Base-by-base conservation (phyloP, 176 grass and related monocot species). In the Ensete ventricosum region DNA sequence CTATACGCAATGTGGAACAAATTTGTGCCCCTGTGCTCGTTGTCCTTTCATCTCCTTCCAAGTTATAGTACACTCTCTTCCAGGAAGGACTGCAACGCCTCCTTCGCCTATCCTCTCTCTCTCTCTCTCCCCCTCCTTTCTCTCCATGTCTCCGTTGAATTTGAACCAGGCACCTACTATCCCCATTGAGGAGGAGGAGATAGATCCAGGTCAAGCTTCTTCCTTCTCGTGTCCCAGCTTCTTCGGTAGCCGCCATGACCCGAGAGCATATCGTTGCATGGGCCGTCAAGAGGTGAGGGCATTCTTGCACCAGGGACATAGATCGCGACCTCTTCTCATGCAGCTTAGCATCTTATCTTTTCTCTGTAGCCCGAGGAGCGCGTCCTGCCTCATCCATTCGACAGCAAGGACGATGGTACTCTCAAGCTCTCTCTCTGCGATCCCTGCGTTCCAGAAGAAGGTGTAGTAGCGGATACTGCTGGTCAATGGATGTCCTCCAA, bases 401-500 rank as follows among this genome's bases (percentile, higher is more conserved):
- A 43, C 34, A 43, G 34, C 34, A 0, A 43, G 34, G 34, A 43
- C 34, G 34, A 43, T 43, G 34, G 34, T 43, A 43, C 34, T 43
- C 80, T 89, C 77, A 76, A 93, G 81, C 76, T 80, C 54, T 78
- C 86, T 59, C 84, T 62, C 4, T 80, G 62, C 43, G 81, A 85
- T 88, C 91, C 77, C 77, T 85, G 84, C 14, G 73, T 76, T 84
- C 69, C 52, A 11, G 77, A 12, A 21, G 12, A 50, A 11, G 54
- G 65, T 12, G 73, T 67, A 17, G 54, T 24, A 7, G 65, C 1
- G 8, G 14, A 29, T 9, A 51, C 43, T 17, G 67, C 14, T 12
- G 78, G 58, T 2, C 72, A 81, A 73, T 94, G 95, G 88, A 81
- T 68, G 23, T 69, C 91, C 2, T 71, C 88, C 50, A 99, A 99